Evolutionary conservation across 2,329 filamentous ascomycete genomes (phyloP).

Genomic region (Colletotrichum tofieldiae): DNA sequence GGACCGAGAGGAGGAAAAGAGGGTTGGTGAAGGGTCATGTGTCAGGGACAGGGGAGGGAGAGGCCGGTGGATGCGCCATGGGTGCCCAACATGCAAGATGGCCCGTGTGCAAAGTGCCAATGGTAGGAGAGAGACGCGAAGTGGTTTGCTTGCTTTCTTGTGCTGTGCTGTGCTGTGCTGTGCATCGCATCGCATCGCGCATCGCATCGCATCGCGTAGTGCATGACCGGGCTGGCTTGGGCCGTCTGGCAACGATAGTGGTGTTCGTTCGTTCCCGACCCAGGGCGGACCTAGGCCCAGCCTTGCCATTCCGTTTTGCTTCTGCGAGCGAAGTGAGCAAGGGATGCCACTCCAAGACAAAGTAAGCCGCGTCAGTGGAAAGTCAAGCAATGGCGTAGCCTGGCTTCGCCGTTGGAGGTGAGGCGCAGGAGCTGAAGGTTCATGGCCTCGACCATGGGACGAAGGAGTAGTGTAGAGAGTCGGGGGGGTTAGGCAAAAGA

Average conservation of each 20-base stretch:
- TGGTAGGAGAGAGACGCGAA: background rate
- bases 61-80: conserved; percentile 35
- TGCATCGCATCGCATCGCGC: conserved; percentile 23
- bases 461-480: background rate
- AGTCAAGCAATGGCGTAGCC: background rate
- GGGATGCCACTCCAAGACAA: conserved; percentile 12
- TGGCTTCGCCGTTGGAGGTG: conserved; percentile 8
- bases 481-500: background rate
- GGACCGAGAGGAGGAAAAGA: conserved; percentile 1
- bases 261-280: conserved; percentile 6
- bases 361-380: background rate
- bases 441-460: conserved; percentile 8
- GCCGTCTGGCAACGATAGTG: conserved; percentile 11
- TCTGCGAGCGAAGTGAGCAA: conserved; percentile 6
- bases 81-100: conserved; percentile 39
- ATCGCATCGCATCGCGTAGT: conserved; percentile 17
- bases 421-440: conserved; percentile 13
- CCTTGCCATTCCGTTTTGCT: background rate
- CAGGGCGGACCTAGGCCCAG: background rate
- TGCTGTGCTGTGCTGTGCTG: conserved; percentile 33
- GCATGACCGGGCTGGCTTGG: conserved; percentile 16
- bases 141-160: conserved; percentile 20
- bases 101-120: conserved; percentile 6
- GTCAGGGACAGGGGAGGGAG: conserved; percentile 38
- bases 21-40: conserved; percentile 18